Evolutionary conservation across 2,329 filamentous ascomycete species (phyloP).

Genomic region (Aureobasidium sp.): DNA sequence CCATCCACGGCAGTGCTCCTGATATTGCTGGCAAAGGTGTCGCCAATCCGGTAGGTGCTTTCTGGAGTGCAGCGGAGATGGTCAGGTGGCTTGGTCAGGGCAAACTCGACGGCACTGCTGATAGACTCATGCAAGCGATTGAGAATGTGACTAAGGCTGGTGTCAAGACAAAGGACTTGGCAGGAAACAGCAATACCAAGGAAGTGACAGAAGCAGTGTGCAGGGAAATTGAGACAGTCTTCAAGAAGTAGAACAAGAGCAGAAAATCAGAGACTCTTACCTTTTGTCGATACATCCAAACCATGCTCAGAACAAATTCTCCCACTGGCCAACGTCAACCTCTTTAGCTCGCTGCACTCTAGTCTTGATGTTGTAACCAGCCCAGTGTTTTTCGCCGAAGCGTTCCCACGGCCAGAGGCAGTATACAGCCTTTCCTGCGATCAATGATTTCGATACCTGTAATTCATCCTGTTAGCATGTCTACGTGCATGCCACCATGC

Average conservation of each 20-base stretch:
- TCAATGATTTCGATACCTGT: slow-evolving; percentile 59
- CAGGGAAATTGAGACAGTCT: slow-evolving; percentile 43
- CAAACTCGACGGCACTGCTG: slow-evolving; percentile 46
- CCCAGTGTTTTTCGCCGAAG: slow-evolving; percentile 46
- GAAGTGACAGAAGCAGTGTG: slow-evolving; percentile 54
- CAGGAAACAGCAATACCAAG: slow-evolving; percentile 50
- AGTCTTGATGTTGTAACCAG: slow-evolving; percentile 46
- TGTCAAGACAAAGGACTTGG: slow-evolving; percentile 54
- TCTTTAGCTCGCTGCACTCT: slow-evolving; percentile 30
- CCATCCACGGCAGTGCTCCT: slow-evolving; percentile 52
- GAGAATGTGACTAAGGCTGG: slow-evolving; percentile 53
- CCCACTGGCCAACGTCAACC: background rate
- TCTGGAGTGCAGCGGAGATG: slow-evolving; percentile 66
- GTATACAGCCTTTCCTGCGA: slow-evolving; percentile 67
- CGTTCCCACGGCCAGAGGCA: slow-evolving; percentile 63
- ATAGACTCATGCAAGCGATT: slow-evolving; percentile 51
- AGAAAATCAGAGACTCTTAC: background rate
- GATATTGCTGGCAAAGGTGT: slow-evolving; percentile 59
- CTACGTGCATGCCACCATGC: background rate
- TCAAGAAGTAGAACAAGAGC: slow-evolving; percentile 22
- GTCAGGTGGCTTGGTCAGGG: slow-evolving; percentile 53
- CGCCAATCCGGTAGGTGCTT: slow-evolving; percentile 58
- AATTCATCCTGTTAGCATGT: background rate
- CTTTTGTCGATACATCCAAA: background rate
- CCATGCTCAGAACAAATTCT: slow-evolving; percentile 7